Conservation (phyloP, 257 asterid genomes). For the Forsythia viridissima region DNA sequence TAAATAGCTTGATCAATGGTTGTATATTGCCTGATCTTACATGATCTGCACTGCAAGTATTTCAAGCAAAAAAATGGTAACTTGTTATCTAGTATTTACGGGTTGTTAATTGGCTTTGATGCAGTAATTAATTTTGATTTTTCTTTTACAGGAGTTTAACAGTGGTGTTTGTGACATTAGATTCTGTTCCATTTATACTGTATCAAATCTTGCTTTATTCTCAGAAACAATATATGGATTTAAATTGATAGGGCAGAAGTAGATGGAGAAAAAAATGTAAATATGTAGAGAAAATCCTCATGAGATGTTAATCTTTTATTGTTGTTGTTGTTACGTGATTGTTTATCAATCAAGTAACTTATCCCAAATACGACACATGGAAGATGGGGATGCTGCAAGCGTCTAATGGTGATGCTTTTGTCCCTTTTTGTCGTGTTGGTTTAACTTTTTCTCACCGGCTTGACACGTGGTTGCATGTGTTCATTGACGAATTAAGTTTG, state of each 20-base stretch:
- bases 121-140: conserved; percentile 1
- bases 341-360: conserved; percentile 12
- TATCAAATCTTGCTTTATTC: not conserved
- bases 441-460: conserved; percentile 5
- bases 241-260: not conserved
- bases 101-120: conserved; percentile 17
- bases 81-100: not conserved
- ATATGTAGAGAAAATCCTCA: not conserved
- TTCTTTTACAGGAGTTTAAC: not conserved
- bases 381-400: conserved; percentile 6
- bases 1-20: conserved; percentile 9
- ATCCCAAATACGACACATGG: not conserved
- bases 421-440: conserved; percentile 3
- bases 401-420: not conserved
- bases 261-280: not conserved
- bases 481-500: conserved; percentile 17
- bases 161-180: not conserved
- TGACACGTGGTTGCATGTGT: conserved; percentile 11
- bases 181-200: not conserved
- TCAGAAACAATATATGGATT: conserved; percentile 2
- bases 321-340: not conserved
- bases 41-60: too few species aligned
- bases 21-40: conserved; percentile 17
- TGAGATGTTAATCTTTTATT: conserved; percentile 1
- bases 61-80: too few species aligned